Conservation (phyloP, 2,329 filamentous ascomycete genomes). For the Paecilomyces niveus region DNA sequence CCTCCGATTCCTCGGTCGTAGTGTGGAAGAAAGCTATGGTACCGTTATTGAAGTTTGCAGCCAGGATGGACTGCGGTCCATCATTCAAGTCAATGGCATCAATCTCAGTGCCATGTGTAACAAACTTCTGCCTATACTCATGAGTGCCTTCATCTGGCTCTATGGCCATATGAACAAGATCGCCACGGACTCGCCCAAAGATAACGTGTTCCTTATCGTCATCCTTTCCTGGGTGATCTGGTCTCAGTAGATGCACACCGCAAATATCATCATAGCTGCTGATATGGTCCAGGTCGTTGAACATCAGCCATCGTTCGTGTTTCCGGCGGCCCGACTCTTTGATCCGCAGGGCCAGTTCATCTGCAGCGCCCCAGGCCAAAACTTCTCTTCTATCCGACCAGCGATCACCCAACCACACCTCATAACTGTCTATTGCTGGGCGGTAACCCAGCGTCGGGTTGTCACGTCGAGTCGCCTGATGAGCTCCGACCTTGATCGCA, state of each 20-base stretch:
- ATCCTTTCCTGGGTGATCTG: slow-evolving; percentile 28
- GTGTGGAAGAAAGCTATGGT: slow-evolving; percentile 43
- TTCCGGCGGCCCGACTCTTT: slow-evolving; percentile 34
- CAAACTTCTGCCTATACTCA: slow-evolving; percentile 32
- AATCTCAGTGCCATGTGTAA: slow-evolving; percentile 39
- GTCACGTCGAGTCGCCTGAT: slow-evolving; percentile 37
- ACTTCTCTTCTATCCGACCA: slow-evolving; percentile 49
- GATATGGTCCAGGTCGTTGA: slow-evolving; percentile 42
- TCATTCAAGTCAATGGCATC: slow-evolving; percentile 43
- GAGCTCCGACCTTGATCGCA: slow-evolving; percentile 32
- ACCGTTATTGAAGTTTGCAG: slow-evolving; percentile 44
- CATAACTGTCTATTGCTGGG: slow-evolving; percentile 53
- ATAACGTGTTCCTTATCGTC: slow-evolving; percentile 42
- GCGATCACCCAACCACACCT: slow-evolving; percentile 39
- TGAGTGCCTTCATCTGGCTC: slow-evolving; percentile 20
- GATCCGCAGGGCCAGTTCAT: slow-evolving; percentile 47
- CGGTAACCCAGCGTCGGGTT: slow-evolving; percentile 49
- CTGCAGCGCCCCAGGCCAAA: slow-evolving; percentile 54
- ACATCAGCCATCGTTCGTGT: slow-evolving; percentile 43
- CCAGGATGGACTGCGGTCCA: slow-evolving; percentile 39
- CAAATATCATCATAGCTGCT: slow-evolving; percentile 56
- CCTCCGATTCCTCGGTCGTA: slow-evolving; percentile 19
- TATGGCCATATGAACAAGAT: slow-evolving; percentile 37
- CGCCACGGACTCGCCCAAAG: slow-evolving; percentile 50
- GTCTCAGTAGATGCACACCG: slow-evolving; percentile 46